Evolutionary conservation across 2,329 filamentous ascomycete genomes (phyloP), one percentile per base, ranked within the genome.

Genomic region (Phialophora macrospora): DNA sequence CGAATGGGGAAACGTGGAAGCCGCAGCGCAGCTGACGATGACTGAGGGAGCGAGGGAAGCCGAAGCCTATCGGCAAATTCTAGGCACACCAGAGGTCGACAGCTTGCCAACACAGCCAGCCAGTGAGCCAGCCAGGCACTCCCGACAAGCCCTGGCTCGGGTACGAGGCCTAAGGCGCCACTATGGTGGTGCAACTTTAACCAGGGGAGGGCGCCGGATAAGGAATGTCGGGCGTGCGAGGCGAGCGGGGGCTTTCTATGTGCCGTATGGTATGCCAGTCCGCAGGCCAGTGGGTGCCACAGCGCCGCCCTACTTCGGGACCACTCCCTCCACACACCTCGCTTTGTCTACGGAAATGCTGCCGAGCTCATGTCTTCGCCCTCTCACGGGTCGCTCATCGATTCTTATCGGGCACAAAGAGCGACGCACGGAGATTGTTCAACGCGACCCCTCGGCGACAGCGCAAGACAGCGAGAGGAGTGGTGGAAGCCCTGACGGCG

Each of bases 41-140:
- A 60, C 34, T 44, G 46, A 52, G 46, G 46, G 48, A 20, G 28
- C 22, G 28, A 55, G n/a, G 8, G 52, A 55, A 20, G 52, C 26
- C 24, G 52, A 54, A 60, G 58, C 58, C 48, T 60, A 60, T 60
- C 58, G 58, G 58, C 22, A 60, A 12, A 41, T 30, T 38, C 30
- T 60, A 51, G 58, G 58, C 46, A 7, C 58, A 54, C 34, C 46
- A 52, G 58, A 60, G 58, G 58, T 54, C 51, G 58, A 60, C 34
- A 60, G 46, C 22, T 34, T 60, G 58, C 58, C 58, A 60, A 54
- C 58, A 54, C 58, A 60, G 58, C 58, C 58, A 60, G 58, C 46
- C 46, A 49, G 46, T 49, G 20, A 20, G 46, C 20, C 51, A 32
- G 24, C 48, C 46, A 60, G 58, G 48, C 58, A 60, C 48, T 52